Evolutionary conservation across 2,329 filamentous ascomycete genomes (phyloP).

Genomic region (Verticillium isaacii): DNA sequence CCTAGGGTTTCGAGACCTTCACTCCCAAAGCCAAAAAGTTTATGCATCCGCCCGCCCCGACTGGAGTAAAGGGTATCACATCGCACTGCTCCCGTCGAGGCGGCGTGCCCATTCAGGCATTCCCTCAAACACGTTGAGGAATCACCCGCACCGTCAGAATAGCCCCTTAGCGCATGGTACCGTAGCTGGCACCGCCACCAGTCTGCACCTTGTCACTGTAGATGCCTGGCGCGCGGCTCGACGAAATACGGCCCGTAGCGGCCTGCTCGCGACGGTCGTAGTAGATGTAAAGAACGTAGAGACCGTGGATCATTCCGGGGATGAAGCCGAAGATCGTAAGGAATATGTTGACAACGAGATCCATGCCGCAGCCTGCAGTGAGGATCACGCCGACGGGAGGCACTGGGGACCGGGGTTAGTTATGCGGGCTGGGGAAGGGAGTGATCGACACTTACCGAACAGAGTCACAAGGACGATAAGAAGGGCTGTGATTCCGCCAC

Average conservation of each 20-base stretch:
- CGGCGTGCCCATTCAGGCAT: background rate
- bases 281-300: conserved; percentile 80
- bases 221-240: conserved; percentile 59
- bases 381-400: conserved; percentile 61
- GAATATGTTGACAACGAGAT: conserved; percentile 63
- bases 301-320: conserved; percentile 74
- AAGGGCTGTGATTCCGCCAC: conserved; percentile 37
- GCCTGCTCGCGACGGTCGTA: conserved; percentile 67
- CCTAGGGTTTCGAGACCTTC: background rate
- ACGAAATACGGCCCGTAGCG: conserved; percentile 49
- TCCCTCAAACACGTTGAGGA: background rate
- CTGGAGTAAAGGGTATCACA: background rate
- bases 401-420: conserved; percentile 38
- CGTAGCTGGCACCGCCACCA: conserved; percentile 60
- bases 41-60: background rate
- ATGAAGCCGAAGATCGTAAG: conserved; percentile 67
- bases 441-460: conserved; percentile 34
- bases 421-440: background rate
- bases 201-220: conserved; percentile 70
- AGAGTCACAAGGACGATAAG: conserved; percentile 48
- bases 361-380: conserved; percentile 59
- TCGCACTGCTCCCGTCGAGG: background rate
- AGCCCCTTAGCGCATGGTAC: conserved; percentile 35
- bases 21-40: background rate
- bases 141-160: conserved; percentile 8